Percentiles rank a stretch among this genome's conserved stretches.
These are phyloP conservation scores for Talaromyces marneffei DNA, from an alignment of 2,329 filamentous ascomycete genomes.

Conservation along the genomic window DNA sequence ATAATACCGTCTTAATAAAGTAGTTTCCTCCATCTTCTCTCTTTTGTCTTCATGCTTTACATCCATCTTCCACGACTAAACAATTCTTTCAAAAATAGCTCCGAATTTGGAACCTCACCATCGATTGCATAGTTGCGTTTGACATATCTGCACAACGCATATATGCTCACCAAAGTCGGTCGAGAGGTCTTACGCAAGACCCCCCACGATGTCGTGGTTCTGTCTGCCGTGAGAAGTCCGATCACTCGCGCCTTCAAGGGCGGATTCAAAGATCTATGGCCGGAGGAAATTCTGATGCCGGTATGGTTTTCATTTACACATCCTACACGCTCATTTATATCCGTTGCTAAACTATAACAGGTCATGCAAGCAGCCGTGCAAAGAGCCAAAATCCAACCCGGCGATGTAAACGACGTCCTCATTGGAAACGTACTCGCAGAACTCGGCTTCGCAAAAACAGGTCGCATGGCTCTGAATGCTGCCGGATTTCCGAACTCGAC, in stretches of 20 bases:
- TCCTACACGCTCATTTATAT: too few species aligned
- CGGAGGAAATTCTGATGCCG: constrained; percentile 22
- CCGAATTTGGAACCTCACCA: background rate
- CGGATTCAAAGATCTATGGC: constrained; percentile 68
- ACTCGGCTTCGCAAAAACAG: constrained; percentile 75
- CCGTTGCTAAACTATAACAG: constrained; percentile 14
- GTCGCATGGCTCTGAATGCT: constrained; percentile 76
- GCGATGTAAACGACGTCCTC: constrained; percentile 73
- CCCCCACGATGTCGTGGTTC: constrained; percentile 89
- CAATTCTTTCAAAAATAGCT: background rate
- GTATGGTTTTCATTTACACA: too few species aligned
- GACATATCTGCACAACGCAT: background rate
- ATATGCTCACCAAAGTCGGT: constrained; percentile 12
- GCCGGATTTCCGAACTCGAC: constrained; percentile 88
- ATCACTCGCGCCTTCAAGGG: constrained; percentile 81
- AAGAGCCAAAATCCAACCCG: constrained; percentile 57
- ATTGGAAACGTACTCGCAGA: constrained; percentile 67
- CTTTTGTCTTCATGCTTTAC: background rate
- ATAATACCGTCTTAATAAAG: background rate
- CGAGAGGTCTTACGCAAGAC: constrained; percentile 53
- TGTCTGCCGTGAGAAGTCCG: constrained; percentile 78
- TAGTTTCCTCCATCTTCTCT: background rate
- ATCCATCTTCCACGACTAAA: background rate
- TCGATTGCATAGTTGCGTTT: background rate
- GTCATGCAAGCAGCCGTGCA: constrained; percentile 23